Evolutionary conservation across 345 rosid genomes (phyloP).

Genomic region (Raphanus raphanistrum): DNA sequence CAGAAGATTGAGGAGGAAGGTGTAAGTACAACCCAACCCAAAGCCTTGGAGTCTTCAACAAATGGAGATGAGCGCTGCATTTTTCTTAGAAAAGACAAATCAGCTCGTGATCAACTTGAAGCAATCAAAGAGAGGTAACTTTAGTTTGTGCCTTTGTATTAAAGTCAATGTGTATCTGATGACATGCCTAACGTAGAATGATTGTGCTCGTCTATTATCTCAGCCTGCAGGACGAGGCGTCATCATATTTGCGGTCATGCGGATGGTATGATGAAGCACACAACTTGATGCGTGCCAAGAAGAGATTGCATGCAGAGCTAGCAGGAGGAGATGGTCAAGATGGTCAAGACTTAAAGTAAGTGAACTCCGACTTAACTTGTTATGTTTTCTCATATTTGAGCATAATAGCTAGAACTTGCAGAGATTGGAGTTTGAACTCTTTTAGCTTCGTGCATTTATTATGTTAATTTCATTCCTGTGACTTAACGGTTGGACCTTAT

Average conservation of each 20-base stretch:
- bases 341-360: conserved; percentile 63
- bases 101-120: conserved; percentile 58
- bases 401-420: neutral
- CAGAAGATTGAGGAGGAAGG: conserved; percentile 39
- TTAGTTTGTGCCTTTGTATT: conserved; percentile 19
- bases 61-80: conserved; percentile 45
- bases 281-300: conserved; percentile 61
- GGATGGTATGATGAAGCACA: conserved; percentile 70
- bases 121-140: conserved; percentile 74
- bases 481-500: conserved; percentile 14
- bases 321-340: conserved; percentile 40
- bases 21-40: conserved; percentile 35
- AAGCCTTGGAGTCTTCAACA: conserved; percentile 39
- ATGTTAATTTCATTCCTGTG: neutral
- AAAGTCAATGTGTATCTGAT: neutral
- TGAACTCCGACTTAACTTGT: neutral
- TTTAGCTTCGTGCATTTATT: neutral
- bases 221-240: conserved; percentile 71
- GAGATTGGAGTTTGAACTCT: neutral
- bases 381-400: neutral
- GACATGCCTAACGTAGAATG: conserved; percentile 17
- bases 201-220: conserved; percentile 15
- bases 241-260: conserved; percentile 57
- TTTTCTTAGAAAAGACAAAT: conserved; percentile 63
- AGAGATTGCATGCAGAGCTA: conserved; percentile 49